Evolutionary conservation across 2,329 filamentous ascomycete species (phyloP).

Genomic region (Beauveria medogensis): DNA sequence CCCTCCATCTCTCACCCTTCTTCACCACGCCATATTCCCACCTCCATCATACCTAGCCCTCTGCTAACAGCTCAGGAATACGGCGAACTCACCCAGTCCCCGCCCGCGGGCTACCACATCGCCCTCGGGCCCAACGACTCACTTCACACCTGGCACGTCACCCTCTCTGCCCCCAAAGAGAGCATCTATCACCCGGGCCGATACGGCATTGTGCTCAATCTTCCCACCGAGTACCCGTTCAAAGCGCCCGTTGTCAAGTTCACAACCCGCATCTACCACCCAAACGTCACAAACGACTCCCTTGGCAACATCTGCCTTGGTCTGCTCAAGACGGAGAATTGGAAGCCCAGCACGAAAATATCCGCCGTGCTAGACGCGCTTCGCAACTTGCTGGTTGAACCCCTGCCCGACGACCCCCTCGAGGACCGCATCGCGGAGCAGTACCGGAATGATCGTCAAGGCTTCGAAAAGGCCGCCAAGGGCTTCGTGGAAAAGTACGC

Average conservation of each 20-base stretch:
- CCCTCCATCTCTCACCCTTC: neutral
- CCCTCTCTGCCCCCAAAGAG: constrained; percentile 34
- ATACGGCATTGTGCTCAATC: constrained; percentile 64
- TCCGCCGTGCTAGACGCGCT: constrained; percentile 69
- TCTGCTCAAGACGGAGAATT: constrained; percentile 76
- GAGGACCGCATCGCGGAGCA: constrained; percentile 81
- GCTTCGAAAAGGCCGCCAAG: constrained; percentile 67
- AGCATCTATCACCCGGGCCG: constrained; percentile 54
- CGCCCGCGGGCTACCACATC: constrained; percentile 40
- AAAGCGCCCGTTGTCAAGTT: constrained; percentile 76
- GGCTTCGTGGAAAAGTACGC: constrained; percentile 71
- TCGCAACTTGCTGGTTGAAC: constrained; percentile 65
- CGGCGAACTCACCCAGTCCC: constrained; percentile 38
- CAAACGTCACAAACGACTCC: constrained; percentile 84
- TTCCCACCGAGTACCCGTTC: constrained; percentile 82
- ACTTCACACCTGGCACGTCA: constrained; percentile 46
- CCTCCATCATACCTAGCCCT: neutral
- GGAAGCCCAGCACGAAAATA: constrained; percentile 83
- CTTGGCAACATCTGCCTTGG: constrained; percentile 79
- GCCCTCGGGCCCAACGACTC: constrained; percentile 37
- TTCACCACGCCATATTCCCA: too few species aligned
- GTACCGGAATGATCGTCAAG: constrained; percentile 58
- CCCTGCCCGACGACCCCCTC: constrained; percentile 82
- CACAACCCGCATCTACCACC: constrained; percentile 88
- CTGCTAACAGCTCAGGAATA: constrained; percentile 37